Conservation (phyloP, 495 filamentous ascomycete genomes). For the Tuber borchii region DNA sequence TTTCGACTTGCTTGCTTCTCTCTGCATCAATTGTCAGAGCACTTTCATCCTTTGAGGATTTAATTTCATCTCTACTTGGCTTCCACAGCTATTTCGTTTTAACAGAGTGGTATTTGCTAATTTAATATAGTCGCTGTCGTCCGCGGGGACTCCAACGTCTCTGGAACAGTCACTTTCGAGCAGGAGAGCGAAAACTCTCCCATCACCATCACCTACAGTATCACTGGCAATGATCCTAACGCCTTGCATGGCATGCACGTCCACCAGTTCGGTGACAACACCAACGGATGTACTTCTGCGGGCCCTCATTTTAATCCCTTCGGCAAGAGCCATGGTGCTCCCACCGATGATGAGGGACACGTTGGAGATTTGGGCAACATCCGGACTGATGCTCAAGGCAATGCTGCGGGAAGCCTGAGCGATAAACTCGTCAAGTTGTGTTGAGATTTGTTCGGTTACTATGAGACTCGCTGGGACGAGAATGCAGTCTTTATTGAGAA, state of each 20-base stretch:
- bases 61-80: background rate
- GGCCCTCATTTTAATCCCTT: slow-evolving; percentile 98
- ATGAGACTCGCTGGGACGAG: no score
- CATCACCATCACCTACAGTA: slow-evolving; percentile 86
- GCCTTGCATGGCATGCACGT: slow-evolving; percentile 96
- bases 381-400: slow-evolving; percentile 85
- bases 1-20: background rate
- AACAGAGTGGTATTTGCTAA: background rate
- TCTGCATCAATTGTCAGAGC: background rate
- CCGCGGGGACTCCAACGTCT: slow-evolving; percentile 91
- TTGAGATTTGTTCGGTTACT: no score
- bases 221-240: slow-evolving; percentile 85
- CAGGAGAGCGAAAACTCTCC: slow-evolving; percentile 70
- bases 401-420: slow-evolving; percentile 64
- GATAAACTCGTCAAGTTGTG: slow-evolving; percentile 85
- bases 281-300: slow-evolving; percentile 97
- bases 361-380: slow-evolving; percentile 97
- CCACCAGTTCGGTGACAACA: slow-evolving; percentile 98
- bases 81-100: background rate
- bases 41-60: background rate
- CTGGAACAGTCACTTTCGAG: slow-evolving; percentile 89
- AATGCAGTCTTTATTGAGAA: no score
- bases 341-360: slow-evolving; percentile 72
- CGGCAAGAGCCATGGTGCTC: slow-evolving; percentile 84
- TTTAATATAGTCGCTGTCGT: slow-evolving; percentile 72